Evolutionary conservation across 2,329 filamentous ascomycete genomes (phyloP), one percentile per base, ranked within the genome.

Genomic region (Cladosporium sp.): DNA sequence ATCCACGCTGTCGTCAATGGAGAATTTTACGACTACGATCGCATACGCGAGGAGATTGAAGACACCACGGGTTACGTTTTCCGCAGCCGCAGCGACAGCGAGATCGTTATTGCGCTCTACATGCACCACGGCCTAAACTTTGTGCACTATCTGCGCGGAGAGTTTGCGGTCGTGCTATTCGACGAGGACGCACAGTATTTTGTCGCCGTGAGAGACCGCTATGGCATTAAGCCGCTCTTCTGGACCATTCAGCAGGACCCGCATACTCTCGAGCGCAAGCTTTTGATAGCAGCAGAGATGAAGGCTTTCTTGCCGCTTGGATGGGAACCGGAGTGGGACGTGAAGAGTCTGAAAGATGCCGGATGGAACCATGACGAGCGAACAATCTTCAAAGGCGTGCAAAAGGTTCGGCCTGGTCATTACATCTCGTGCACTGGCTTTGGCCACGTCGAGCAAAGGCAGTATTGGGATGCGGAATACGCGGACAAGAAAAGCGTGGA

Each of bases 1-100:
- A 77, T 87, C 21, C 84, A 87, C 71, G 84, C 84, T 1, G 81
- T 87, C n/a, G 83, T 87, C 28, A 87, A 86, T 66, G 85, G 86
- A 32, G 85, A 87, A 72, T 78, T 88, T n/a, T 88, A 88, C 72
- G 83, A 85, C 70, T 78, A 82, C 66, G 82, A 85, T 59, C 70
- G 74, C 12, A 77, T 85, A 14, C 79, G 83, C 28, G 70, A 69
- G 7, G 70, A 78, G 12, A 73, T 82, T 24, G 65, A 71, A n/a
- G 66, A 72, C 2, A 66, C 78, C 1, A 76, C 76, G 59, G 71
- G 73, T 11, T 84, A 84, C 72, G 58, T 70, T 1, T 87, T 87
- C 75, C 73, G 74, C 38, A 78, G 82, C 38, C 71, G 75, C 32
- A 81, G 80, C 52, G 85, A 87, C 69, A 82, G 81, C 38, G 85